Percentiles rank a stretch among this genome's conserved stretches.
These are phyloP conservation scores for Nannochloropsis salina DNA, from an alignment of 108 stramenopile genomes.

Conservation along the genomic window DNA sequence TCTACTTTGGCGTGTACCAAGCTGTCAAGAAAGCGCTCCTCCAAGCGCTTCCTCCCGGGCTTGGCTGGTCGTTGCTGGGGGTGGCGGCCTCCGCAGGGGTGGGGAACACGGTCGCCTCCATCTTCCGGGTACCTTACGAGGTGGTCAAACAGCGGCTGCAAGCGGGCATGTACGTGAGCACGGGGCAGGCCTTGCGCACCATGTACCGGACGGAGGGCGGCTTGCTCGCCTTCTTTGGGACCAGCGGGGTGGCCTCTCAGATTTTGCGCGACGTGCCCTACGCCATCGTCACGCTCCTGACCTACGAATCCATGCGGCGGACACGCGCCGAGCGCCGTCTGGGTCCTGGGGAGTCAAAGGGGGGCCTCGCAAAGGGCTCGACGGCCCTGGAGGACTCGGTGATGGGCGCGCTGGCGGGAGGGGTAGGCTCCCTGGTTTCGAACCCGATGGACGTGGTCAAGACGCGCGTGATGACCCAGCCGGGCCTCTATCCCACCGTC, in stretches of 20 bases:
- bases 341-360: neutral
- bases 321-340: neutral
- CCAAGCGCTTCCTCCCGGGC: neutral
- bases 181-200: slow-evolving; percentile 59
- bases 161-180: slow-evolving; percentile 68
- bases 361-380: slow-evolving; percentile 6
- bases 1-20: slow-evolving; percentile 49
- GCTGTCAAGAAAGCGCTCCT: slow-evolving; percentile 28
- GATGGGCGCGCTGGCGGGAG: slow-evolving; percentile 79
- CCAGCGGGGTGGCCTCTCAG: slow-evolving; percentile 75
- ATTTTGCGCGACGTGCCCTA: slow-evolving; percentile 91
- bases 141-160: slow-evolving; percentile 89
- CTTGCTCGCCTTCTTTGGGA: slow-evolving; percentile 69
- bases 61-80: slow-evolving; percentile 42
- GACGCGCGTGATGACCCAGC: slow-evolving; percentile 73
- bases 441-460: slow-evolving; percentile 91
- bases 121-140: slow-evolving; percentile 90
- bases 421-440: slow-evolving; percentile 74
- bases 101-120: slow-evolving; percentile 18
- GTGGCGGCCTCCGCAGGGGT: slow-evolving; percentile 74
- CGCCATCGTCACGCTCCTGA: slow-evolving; percentile 79
- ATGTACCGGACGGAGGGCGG: slow-evolving; percentile 61
- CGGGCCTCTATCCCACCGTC: slow-evolving; percentile 44
- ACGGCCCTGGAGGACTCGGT: slow-evolving; percentile 65
- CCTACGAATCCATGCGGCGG: slow-evolving; percentile 78